Evolutionary conservation across 139 green algal genomes (phyloP).

Genomic region (Pedinophyceae sp.): DNA sequence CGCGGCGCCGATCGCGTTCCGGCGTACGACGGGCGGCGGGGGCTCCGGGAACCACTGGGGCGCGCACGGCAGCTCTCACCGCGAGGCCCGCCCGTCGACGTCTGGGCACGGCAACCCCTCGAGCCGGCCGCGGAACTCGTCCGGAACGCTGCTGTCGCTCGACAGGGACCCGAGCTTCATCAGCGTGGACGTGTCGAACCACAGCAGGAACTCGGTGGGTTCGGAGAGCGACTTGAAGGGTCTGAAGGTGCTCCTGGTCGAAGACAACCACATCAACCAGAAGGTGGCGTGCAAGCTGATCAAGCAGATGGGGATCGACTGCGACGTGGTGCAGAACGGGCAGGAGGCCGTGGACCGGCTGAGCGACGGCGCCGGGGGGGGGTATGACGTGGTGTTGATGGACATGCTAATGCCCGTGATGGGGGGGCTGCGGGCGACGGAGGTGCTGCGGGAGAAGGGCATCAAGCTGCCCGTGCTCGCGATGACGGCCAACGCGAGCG

Average conservation of each 20-base stretch:
- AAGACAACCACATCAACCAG: slow-evolving; percentile 83
- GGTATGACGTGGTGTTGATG: slow-evolving; percentile 53
- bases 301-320: slow-evolving; percentile 32
- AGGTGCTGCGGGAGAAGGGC: slow-evolving; percentile 35
- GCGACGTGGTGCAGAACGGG: slow-evolving; percentile 45
- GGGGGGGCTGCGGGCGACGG: slow-evolving; percentile 64
- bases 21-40: too few relatives aligned
- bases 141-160: too few relatives aligned
- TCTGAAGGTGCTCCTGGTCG: slow-evolving; percentile 47
- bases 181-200: too few relatives aligned
- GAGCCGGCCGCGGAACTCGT: too few relatives aligned
- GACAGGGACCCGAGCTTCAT: too few relatives aligned
- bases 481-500: slow-evolving; percentile 71
- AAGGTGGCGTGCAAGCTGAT: slow-evolving; percentile 62
- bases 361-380: neutral
- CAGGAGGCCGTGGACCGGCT: slow-evolving; percentile 45
- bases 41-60: too few relatives aligned
- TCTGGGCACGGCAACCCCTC: too few relatives aligned
- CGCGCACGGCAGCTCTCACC: too few relatives aligned
- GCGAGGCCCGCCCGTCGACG: too few relatives aligned
- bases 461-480: slow-evolving; percentile 63
- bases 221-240: too few relatives aligned
- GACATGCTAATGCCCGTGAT: slow-evolving; percentile 87
- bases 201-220: too few relatives aligned
- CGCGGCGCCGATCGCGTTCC: too few relatives aligned